Conservation (phyloP, 306 rosid species). For the Herpetospermum pedunculosum region DNA sequence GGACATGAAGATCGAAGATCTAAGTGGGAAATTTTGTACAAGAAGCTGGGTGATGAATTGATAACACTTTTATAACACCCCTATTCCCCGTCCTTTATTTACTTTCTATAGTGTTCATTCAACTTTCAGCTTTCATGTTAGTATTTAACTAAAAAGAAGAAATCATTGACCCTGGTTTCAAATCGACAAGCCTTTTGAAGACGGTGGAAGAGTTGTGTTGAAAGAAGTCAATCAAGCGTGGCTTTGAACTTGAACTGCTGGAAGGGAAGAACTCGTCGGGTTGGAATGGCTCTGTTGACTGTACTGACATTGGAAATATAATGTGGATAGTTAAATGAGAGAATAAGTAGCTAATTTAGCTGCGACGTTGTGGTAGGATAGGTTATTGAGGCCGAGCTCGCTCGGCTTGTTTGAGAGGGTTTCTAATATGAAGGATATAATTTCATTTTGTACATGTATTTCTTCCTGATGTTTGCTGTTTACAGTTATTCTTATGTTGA, state of each 20-base stretch:
- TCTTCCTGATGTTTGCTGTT: neutral
- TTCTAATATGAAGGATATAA: conserved; percentile 9
- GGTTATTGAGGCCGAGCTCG: neutral
- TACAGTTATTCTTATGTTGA: neutral
- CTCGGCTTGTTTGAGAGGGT: neutral
- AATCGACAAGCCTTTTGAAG: neutral
- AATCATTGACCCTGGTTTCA: neutral
- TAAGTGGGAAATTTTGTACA: conserved; percentile 1
- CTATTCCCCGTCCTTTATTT: neutral
- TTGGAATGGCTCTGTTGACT: neutral
- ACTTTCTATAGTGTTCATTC: neutral
- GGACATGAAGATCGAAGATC: conserved; percentile 5
- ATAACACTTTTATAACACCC: neutral
- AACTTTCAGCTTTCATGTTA: conserved; percentile 5
- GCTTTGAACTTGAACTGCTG: conserved; percentile 5
- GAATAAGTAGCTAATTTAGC: conserved; percentile 8
- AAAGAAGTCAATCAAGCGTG: neutral
- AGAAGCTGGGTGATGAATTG: conserved; percentile 3
- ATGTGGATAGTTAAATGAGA: conserved; percentile 12
- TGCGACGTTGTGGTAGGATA: conserved; percentile 4
- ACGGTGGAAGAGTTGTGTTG: neutral
- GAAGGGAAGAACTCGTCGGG: neutral
- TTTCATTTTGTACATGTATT: conserved; percentile 8
- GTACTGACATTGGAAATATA: conserved; percentile 1
- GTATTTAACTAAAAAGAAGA: neutral